phyloP scores from a whole-genome alignment of 495 filamentous ascomycete genomes.

The Clohesyomyces aquaticus region DNA sequence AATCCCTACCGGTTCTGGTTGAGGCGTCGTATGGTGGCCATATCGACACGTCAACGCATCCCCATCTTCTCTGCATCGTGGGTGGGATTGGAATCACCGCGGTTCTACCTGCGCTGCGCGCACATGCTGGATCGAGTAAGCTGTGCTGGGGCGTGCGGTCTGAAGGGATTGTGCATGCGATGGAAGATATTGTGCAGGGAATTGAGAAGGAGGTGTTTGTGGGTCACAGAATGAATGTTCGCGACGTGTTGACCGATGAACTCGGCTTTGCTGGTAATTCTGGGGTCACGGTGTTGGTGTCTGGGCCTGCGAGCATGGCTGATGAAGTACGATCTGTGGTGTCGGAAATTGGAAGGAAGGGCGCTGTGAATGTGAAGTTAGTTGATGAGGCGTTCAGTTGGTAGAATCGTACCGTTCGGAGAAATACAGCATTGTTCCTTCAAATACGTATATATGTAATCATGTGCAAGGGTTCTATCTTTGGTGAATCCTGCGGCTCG shows the following conservation, averaged over 20 bases:
- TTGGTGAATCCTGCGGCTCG: too few species aligned
- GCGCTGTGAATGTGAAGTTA: conserved; percentile 5
- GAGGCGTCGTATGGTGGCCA: conserved; percentile 7
- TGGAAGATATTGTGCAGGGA: conserved; percentile 31
- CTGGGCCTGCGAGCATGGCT: conserved; percentile 39
- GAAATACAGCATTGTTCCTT: too few species aligned
- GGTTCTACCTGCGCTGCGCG: conserved; percentile 34
- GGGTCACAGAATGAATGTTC: conserved; percentile 45
- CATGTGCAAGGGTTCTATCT: too few species aligned
- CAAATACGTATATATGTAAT: too few species aligned
- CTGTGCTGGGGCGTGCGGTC: conserved; percentile 42
- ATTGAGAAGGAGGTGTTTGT: conserved; percentile 46
- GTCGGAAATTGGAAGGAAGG: conserved; percentile 1
- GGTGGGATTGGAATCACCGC: conserved; percentile 53
- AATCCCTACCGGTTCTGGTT: not conserved
- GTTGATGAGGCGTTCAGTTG: conserved; percentile 12
- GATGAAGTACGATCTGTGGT: conserved; percentile 19
- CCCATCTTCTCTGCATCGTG: conserved; percentile 31
- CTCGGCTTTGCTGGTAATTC: conserved; percentile 34
- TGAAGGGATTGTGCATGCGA: conserved; percentile 31
- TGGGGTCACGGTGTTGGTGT: conserved; percentile 47
- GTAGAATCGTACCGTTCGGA: too few species aligned
- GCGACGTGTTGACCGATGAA: conserved; percentile 40
- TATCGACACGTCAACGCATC: not conserved
- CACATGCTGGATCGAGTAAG: conserved; percentile 39